These are phyloP conservation scores for Xylaria sp. DNA, from an alignment of 2,329 filamentous ascomycete species.

Conservation along the genomic window DNA sequence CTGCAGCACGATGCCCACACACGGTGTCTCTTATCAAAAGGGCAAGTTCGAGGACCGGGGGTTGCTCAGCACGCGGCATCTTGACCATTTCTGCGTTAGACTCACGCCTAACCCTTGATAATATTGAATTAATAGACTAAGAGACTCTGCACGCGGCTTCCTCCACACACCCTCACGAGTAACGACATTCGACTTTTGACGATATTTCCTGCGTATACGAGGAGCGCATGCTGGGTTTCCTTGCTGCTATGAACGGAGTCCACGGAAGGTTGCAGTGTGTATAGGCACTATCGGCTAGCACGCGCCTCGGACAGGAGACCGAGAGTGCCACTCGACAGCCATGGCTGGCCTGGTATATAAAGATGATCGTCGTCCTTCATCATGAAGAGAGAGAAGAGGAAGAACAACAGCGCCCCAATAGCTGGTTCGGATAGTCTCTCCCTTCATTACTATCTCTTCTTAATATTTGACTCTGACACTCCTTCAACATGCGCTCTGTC, in stretches of 20 bases:
- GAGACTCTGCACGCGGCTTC: conserved; percentile 29
- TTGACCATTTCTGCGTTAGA: conserved; percentile 31
- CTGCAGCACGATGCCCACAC: conserved; percentile 23
- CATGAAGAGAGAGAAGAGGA: conserved; percentile 21
- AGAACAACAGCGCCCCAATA: conserved; percentile 35
- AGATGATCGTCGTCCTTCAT: conserved; percentile 13
- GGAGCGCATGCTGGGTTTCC: conserved; percentile 8
- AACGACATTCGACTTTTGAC: conserved; percentile 15
- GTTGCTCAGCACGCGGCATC: conserved; percentile 18
- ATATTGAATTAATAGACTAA: conserved; percentile 38
- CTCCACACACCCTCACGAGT: conserved; percentile 30
- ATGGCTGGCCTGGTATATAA: conserved; percentile 32
- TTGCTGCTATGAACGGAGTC: conserved; percentile 10
- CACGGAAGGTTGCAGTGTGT: conserved; percentile 22
- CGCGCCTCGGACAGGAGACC: neutral
- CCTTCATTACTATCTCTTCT: conserved; percentile 20
- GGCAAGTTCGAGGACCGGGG: conserved; percentile 16
- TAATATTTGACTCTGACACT: conserved; percentile 25
- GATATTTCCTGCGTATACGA: conserved; percentile 18
- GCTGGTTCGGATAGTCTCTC: conserved; percentile 27
- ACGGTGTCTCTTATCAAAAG: conserved; percentile 20
- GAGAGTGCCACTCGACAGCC: conserved; percentile 5
- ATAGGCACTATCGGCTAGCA: neutral
- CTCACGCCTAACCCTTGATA: conserved; percentile 37
- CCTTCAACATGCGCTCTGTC: conserved; percentile 40